Evolutionary conservation across 768 basidiomycete genomes (phyloP), one percentile per base, ranked within the genome.

Genomic region (Collybia nuda): DNA sequence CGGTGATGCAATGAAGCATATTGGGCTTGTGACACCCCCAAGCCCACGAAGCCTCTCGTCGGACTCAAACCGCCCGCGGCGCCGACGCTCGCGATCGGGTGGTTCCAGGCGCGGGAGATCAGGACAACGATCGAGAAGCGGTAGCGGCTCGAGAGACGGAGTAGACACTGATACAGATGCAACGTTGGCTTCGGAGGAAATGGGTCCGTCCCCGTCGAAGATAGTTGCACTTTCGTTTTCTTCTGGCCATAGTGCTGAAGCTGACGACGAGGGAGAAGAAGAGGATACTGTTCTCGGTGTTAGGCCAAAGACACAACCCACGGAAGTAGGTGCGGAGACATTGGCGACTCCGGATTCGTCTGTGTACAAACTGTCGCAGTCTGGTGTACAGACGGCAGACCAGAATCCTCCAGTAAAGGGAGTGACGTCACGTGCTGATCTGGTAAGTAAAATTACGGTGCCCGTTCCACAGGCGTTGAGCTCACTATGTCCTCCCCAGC

Each of bases 11-110:
- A 42, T 65, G 28, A 68, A 64, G 28, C 66, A 68, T 35, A 65
- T 56, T 8, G 86, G 86, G 1, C 67, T 89, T 23, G 88, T 85
- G 8, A 88, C 87, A 0, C 88, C 88, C 0, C 88, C 88, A 0
- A 88, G 86, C 64, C 89, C 89, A 9, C 74, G 88, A 14, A 87
- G 85, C 55, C 73, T 86, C 18, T 82, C 81, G 2, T 78, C 83
- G 7, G 87, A 88, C 61, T 84, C 85, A 12, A 69, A 67, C 55
- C 63, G 77, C n/a, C 67, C 80, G 39, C 65, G 77, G 35, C 67
- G 74, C 49, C 71, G 78, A 35, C 32, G 32, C 32, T 32, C 32
- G 32, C 32, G 24, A 26, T 26, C 24, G 24, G 24, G 24, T 26
- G 7, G 24, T 26, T 26, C 24, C 4, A 62, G 62, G 28, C 58